Percentiles rank a stretch among this genome's conserved stretches.
Evolutionary conservation across 306 rosid genomes (phyloP).

Genomic region (Cotoneaster glaucophyllus): DNA sequence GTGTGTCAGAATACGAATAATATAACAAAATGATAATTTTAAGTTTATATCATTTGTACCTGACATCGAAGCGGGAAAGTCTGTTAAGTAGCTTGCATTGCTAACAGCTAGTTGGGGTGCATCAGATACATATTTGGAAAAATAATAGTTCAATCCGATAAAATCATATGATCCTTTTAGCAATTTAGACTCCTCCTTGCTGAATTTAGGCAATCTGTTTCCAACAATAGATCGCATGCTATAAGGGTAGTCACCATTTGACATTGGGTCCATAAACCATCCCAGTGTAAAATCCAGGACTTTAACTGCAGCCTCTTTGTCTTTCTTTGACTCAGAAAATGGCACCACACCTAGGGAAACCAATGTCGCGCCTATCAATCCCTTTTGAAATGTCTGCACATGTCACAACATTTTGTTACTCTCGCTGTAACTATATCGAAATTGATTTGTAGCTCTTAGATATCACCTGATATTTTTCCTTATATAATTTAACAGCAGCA

Average conservation of each 20-base stretch:
- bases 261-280: conserved; percentile 47
- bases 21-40: background rate
- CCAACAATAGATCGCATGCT: conserved; percentile 25
- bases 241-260: conserved; percentile 26
- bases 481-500: conserved; percentile 29
- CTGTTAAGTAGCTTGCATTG: conserved; percentile 18
- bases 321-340: conserved; percentile 16
- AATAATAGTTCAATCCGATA: conserved; percentile 29
- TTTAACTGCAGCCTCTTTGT: conserved; percentile 29
- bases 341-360: conserved; percentile 43
- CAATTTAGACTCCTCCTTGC: background rate
- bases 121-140: conserved; percentile 6
- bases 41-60: conserved; percentile 1
- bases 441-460: background rate
- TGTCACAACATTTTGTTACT: background rate
- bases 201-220: conserved; percentile 22
- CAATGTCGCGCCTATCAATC: conserved; percentile 47
- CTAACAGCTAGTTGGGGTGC: background rate
- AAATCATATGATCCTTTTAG: conserved; percentile 25
- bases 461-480: conserved; percentile 38
- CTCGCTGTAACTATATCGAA: background rate
- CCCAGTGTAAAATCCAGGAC: conserved; percentile 51
- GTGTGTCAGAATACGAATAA: too few relatives aligned
- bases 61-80: conserved; percentile 4
- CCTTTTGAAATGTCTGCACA: conserved; percentile 41